Evolutionary conservation across 2,329 filamentous ascomycete species (phyloP), one percentile per base, ranked within the genome.

Genomic region (Chrysosporium queenslandicum): DNA sequence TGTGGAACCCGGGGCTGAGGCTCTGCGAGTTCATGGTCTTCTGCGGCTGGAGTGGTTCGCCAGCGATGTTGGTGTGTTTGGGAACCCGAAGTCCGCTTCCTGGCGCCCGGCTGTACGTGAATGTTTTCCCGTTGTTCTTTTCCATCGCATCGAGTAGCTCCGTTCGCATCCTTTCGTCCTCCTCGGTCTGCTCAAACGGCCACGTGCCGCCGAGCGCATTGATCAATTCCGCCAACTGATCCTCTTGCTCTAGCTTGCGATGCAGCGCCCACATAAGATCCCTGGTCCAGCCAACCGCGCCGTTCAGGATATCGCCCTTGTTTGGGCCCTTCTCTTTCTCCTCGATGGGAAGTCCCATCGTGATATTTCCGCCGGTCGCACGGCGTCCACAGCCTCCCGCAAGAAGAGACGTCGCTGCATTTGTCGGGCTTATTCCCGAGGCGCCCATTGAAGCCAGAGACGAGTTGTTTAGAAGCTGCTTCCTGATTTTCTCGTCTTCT

Each of bases 271-370:
- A 97, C 88, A 97, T 95, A 49, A 98, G 77, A 71, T 98, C 92
- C 57, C 91, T 82, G 56, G 88, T 96, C 92, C 92, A 98, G 70
- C 88, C 89, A 50, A 97, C 92, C 30, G 91, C 87, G 27, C 92
- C 91, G 64, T 97, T 97, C 61, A 98, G 83, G 55, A 98, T 97
- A 62, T 98, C 92, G 46, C 92, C 92, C 73, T 98, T 98, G 76
- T 97, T 97, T 4, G 92, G 92, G 0, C 92, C 92, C 66, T 97
- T 97, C 72, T 98, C 92, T 68, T 97, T 97, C 60, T 97, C 92
- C 62, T 98, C 92, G 32, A 94, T 79, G 0, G 92, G 91, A 27
- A 97, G 78, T 12, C 90, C 89, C 58, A 91, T 91, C 4, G 89
- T 95, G 62, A 96, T 96, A 65, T 86, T 94, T 34, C 86, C 86